phyloP scores from a whole-genome alignment of 768 basidiomycete genomes.

The Albatrellus ellisii region DNA sequence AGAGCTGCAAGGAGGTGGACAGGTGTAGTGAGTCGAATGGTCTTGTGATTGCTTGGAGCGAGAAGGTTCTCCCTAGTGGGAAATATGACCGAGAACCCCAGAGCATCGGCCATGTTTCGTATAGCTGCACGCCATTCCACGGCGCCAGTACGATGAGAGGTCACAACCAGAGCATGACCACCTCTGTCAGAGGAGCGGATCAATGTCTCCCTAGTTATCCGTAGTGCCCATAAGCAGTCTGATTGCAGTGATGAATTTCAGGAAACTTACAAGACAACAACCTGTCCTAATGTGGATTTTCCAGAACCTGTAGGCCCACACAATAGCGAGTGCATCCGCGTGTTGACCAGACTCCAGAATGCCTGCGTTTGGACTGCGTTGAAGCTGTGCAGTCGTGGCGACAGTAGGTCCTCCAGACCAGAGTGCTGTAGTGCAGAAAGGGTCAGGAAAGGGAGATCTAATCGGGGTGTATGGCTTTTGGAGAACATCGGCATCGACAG shows the following conservation, averaged over 20 bases:
- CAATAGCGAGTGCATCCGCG: constrained; percentile 52
- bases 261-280: constrained; percentile 54
- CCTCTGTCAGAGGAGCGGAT: constrained; percentile 24
- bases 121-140: constrained; percentile 44
- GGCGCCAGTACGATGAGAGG: constrained; percentile 44
- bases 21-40: constrained; percentile 47
- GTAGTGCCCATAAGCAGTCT: constrained; percentile 10
- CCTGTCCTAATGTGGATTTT: constrained; percentile 61
- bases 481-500: constrained; percentile 64
- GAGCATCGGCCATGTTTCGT: constrained; percentile 23
- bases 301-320: constrained; percentile 75
- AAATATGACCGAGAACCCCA: constrained; percentile 29
- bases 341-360: constrained; percentile 71
- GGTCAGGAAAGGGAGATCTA: constrained; percentile 67
- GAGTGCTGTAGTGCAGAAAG: constrained; percentile 37
- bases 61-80: too few relatives aligned
- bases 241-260: background rate
- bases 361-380: constrained; percentile 85
- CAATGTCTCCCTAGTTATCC: constrained; percentile 58
- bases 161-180: constrained; percentile 51
- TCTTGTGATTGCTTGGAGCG: constrained; percentile 23
- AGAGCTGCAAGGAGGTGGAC: constrained; percentile 34
- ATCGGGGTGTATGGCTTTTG: constrained; percentile 41
- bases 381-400: constrained; percentile 37
- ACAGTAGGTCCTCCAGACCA: constrained; percentile 31